phyloP scores from a whole-genome alignment of 352 stramenopile species.

The Phytophthora sp. region DNA sequence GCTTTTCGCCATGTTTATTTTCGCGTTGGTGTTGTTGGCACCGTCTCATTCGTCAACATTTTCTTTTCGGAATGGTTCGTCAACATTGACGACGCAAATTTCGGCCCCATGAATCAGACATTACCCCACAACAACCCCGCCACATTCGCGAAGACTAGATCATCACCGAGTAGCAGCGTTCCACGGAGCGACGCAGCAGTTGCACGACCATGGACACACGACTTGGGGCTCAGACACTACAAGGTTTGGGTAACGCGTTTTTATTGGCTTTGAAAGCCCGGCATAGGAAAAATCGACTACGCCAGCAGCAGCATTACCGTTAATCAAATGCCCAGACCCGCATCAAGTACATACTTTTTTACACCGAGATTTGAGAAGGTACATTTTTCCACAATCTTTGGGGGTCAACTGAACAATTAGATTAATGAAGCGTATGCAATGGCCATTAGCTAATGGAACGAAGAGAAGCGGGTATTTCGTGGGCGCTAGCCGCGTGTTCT shows the following conservation, averaged over 20 bases:
- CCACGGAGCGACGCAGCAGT: conserved; percentile 38
- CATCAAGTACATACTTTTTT: too few relatives aligned
- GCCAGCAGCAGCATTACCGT: conserved; percentile 17
- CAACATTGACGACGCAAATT: neutral
- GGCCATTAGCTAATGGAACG: too few relatives aligned
- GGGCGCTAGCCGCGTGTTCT: too few relatives aligned
- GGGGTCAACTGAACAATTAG: too few relatives aligned
- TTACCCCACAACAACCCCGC: conserved; percentile 29
- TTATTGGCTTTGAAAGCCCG: conserved; percentile 50
- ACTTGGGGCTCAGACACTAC: too few relatives aligned
- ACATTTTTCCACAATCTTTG: too few relatives aligned
- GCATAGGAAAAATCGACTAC: conserved; percentile 30
- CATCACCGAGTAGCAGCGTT: conserved; percentile 17
- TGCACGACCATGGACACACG: too few relatives aligned
- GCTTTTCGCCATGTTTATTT: neutral
- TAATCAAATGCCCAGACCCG: neutral
- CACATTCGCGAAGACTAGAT: neutral
- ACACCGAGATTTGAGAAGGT: too few relatives aligned
- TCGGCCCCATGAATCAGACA: neutral
- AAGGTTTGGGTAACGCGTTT: conserved; percentile 1
- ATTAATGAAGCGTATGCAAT: too few relatives aligned
- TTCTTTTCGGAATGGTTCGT: conserved; percentile 8
- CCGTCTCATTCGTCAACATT: conserved; percentile 2
- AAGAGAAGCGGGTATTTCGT: too few relatives aligned
- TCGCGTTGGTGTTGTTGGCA: conserved; percentile 5